These are phyloP conservation scores for Corrigiola litoralis DNA, from an alignment of 179 eudicot genomes.

Conservation along the genomic window DNA sequence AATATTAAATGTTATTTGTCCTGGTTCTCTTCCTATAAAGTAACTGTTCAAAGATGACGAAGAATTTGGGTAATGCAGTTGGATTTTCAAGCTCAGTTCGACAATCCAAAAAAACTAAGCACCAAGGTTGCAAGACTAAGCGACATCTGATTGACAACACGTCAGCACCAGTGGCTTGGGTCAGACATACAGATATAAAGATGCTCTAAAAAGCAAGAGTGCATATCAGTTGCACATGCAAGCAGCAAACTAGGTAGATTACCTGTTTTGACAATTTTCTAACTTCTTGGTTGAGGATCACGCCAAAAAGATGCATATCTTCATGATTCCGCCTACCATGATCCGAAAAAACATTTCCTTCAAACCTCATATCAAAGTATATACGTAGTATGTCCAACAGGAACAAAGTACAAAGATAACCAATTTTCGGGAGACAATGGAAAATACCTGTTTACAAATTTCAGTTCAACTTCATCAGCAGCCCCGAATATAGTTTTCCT, in stretches of 20 bases:
- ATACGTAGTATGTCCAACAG: not conserved
- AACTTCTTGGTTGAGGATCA: conserved; percentile 85
- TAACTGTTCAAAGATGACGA: too few species aligned
- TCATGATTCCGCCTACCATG: conserved; percentile 77
- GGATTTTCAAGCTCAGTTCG: too few species aligned
- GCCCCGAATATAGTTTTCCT: conserved; percentile 87
- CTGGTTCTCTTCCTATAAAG: too few species aligned
- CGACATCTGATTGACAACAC: too few species aligned
- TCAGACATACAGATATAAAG: too few species aligned
- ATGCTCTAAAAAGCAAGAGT: too few species aligned
- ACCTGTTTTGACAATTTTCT: conserved; percentile 84
- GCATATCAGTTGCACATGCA: too few species aligned
- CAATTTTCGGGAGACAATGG: not conserved
- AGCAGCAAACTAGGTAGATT: not conserved
- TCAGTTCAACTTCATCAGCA: conserved; percentile 91
- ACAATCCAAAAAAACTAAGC: too few species aligned
- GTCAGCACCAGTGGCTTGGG: too few species aligned
- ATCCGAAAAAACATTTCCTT: not conserved
- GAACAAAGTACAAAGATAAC: not conserved
- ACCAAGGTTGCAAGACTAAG: too few species aligned
- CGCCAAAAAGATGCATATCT: conserved; percentile 76
- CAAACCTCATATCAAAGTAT: not conserved
- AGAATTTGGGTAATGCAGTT: too few species aligned
- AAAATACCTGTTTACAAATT: conserved; percentile 80
- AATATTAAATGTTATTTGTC: too few species aligned